These are phyloP conservation scores for Hypoxylon rubiginosum DNA, from an alignment of 2,329 filamentous ascomycete genomes.

Conservation along the genomic window DNA sequence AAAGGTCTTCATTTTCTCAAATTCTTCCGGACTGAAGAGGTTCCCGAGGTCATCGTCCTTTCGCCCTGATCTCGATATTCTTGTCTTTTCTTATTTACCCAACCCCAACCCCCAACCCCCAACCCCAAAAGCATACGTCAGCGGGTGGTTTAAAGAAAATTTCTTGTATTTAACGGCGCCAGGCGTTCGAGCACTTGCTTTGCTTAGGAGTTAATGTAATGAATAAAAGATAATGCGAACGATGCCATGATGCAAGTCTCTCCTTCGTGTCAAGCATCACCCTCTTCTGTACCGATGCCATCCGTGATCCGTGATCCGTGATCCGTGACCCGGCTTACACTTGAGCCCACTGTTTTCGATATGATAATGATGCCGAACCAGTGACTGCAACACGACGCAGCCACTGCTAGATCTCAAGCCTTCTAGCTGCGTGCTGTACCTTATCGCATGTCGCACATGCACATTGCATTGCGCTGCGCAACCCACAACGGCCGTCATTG, in stretches of 20 bases:
- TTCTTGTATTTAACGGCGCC: not conserved
- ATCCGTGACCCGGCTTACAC: not conserved
- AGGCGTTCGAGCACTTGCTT: slow-evolving; percentile 19
- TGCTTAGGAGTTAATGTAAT: slow-evolving; percentile 12
- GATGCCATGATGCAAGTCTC: slow-evolving; percentile 1
- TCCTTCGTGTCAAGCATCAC: slow-evolving; percentile 1
- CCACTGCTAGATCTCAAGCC: slow-evolving; percentile 26
- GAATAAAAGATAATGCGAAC: slow-evolving; percentile 5
- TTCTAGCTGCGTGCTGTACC: slow-evolving; percentile 13
- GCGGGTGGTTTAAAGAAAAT: slow-evolving; percentile 16
- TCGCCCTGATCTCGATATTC: not conserved
- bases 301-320: slow-evolving; percentile 1
- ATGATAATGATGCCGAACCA: not conserved
- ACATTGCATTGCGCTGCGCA: slow-evolving; percentile 22
- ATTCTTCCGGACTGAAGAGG: not conserved
- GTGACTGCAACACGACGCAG: slow-evolving; percentile 2
- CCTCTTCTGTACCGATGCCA: slow-evolving; percentile 7
- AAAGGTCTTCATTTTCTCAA: slow-evolving; percentile 15
- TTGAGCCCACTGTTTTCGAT: not conserved
- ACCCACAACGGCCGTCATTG: slow-evolving; percentile 25
- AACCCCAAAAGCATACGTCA: slow-evolving; percentile 15
- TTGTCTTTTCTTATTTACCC: not conserved
- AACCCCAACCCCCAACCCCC: too few relatives aligned
- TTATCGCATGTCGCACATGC: slow-evolving; percentile 23
- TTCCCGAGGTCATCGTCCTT: not conserved